Conservation (phyloP, 2,329 filamentous ascomycete genomes). For the Hypoxylon sp. region DNA sequence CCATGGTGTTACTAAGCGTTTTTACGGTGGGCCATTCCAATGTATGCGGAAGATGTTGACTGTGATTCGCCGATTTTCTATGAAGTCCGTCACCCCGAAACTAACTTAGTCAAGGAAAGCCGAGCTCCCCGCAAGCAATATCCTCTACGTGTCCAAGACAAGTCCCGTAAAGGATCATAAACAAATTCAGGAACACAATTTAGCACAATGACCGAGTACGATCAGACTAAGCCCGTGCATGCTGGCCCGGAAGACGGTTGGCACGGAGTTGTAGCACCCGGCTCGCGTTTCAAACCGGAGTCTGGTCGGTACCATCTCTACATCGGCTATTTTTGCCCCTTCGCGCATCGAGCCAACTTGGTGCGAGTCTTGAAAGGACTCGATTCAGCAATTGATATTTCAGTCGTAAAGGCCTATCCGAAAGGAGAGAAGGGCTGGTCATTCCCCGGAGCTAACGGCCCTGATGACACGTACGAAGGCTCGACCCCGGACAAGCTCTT, state of each 20-base stretch:
- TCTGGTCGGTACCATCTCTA: constrained; percentile 48
- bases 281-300: constrained; percentile 46
- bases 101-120: not conserved
- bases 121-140: constrained; percentile 7
- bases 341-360: constrained; percentile 73
- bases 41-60: not conserved
- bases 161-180: not conserved
- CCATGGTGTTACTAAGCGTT: not conserved
- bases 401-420: constrained; percentile 75
- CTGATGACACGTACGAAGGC: constrained; percentile 67
- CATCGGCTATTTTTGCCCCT: constrained; percentile 74
- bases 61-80: constrained; percentile 7
- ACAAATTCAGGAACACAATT: not conserved
- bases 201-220: constrained; percentile 29
- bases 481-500: constrained; percentile 74
- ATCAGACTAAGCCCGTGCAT: constrained; percentile 43
- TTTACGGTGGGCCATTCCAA: too few species aligned
- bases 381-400: constrained; percentile 66
- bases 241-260: constrained; percentile 47
- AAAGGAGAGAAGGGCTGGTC: constrained; percentile 75
- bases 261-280: constrained; percentile 48
- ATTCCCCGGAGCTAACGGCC: constrained; percentile 63
- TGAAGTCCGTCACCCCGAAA: not conserved
- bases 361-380: constrained; percentile 71
- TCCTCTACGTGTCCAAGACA: not conserved